Conservation (phyloP, 2,329 filamentous ascomycete genomes). For the Ophiostoma populinum region DNA sequence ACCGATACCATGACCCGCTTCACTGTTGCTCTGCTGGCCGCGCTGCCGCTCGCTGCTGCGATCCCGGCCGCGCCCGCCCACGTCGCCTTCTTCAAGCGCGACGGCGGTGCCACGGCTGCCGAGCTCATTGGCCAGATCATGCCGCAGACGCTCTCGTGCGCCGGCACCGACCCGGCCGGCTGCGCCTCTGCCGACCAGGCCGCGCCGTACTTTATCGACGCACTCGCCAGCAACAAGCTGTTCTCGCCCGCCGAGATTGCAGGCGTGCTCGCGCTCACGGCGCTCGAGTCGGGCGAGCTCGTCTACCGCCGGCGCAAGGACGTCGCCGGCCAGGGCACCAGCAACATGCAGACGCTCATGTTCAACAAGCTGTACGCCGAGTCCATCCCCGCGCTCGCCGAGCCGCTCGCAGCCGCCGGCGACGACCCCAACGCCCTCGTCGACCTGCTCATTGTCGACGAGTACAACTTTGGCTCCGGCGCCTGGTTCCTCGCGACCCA, state of each 20-base stretch:
- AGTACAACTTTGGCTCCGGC: slow-evolving; percentile 35
- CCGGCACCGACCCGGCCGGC: slow-evolving; percentile 22
- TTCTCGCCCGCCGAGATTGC: slow-evolving; percentile 42
- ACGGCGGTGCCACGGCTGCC: slow-evolving; percentile 13
- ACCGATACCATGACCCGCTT: not conserved
- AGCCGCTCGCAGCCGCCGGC: slow-evolving; percentile 14
- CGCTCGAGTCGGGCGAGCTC: slow-evolving; percentile 54
- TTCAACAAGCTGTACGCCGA: slow-evolving; percentile 32
- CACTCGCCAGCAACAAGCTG: slow-evolving; percentile 41
- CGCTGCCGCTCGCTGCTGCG: not conserved
- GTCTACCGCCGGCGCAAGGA: slow-evolving; percentile 45
- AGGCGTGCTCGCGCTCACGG: slow-evolving; percentile 51
- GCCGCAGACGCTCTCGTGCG: slow-evolving; percentile 38
- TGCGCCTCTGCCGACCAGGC: slow-evolving; percentile 50
- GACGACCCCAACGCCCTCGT: slow-evolving; percentile 24
- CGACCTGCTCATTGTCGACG: slow-evolving; percentile 26
- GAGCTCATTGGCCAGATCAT: slow-evolving; percentile 34
- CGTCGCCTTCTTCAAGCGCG: not conserved
- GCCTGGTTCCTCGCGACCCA: slow-evolving; percentile 33
- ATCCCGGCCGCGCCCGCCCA: not conserved
- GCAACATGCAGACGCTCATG: slow-evolving; percentile 29
- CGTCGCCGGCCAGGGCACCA: slow-evolving; percentile 53
- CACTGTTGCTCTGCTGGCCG: not conserved
- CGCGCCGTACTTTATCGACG: slow-evolving; percentile 34
- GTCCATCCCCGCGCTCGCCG: slow-evolving; percentile 21